Evolutionary conservation across 495 filamentous ascomycete species (phyloP), one percentile per base, ranked within the genome.

Genomic region (Cladorrhinum samala): DNA sequence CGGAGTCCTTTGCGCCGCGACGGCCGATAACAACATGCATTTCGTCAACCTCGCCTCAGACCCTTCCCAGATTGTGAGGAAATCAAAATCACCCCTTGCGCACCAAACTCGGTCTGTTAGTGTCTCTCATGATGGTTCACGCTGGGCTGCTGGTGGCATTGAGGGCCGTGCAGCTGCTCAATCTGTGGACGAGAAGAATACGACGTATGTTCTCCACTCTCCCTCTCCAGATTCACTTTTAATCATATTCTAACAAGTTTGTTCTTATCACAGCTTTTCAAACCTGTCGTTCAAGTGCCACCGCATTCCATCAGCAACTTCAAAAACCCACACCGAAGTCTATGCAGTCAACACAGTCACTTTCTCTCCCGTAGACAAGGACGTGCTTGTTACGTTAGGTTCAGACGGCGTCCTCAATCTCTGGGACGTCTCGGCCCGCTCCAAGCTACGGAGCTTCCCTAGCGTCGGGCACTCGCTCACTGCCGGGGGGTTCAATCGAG

Each of bases 261-360:
- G n/a, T n/a, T n/a, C n/a, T 27, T 8, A 23, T 13, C 23, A 9
- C 0, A 40, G 40, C 25, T 46, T 49, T 43, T 44, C 38, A 16
- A 93, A 93, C 67, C 92, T 96, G 73, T 87, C 84, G 21, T 96
- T 95, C 78, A 94, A 92, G 70, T 96, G 91, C 67, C 91, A 96
- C 64, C 88, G 91, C 19, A 11, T 33, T n/a, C n/a, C 84, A 91
- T 59, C 77, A 82, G 9, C 80, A 84, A 0, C 63, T 82, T 8
- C 36, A n/a, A 40, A 77, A 74, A 4, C 41, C 57, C 76, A 75
- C 57, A 70, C 41, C 39, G 90, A 94, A 62, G 90, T 96, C 61
- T 95, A 83, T 75, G 77, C 86, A 11, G 88, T 96, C 60, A 95
- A 96, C 68, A 80, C 85, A 52, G 92, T 96, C 62, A 85, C 81